A percentile compares a stretch with the other conserved stretches of the same genome.
These are phyloP conservation scores for Williopsis jadinii DNA, from an alignment of 1,139 yeast species.

Conservation along the genomic window DNA sequence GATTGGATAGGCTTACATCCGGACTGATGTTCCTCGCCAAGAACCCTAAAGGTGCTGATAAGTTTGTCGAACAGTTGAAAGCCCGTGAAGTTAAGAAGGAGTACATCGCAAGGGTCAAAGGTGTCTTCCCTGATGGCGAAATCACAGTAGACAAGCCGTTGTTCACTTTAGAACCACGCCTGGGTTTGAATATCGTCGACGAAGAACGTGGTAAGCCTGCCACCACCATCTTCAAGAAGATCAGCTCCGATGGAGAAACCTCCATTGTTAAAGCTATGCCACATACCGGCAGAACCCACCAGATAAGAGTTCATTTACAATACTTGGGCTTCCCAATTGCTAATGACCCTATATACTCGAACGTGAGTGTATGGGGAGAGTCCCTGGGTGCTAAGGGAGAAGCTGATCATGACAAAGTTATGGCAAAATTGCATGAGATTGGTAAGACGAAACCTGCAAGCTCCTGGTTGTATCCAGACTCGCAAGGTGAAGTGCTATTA, in stretches of 20 bases:
- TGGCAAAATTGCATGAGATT: constrained; percentile 11
- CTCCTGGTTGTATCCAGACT: constrained; percentile 30
- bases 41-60: constrained; percentile 35
- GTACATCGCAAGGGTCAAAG: constrained; percentile 59
- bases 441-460: constrained; percentile 12
- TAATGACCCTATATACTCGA: constrained; percentile 60
- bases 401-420: constrained; percentile 12
- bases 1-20: constrained; percentile 70
- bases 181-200: constrained; percentile 20
- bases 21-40: constrained; percentile 62
- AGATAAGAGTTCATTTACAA: constrained; percentile 66
- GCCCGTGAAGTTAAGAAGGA: constrained; percentile 35
- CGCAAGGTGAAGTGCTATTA: constrained; percentile 26
- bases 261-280: constrained; percentile 63
- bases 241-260: constrained; percentile 32
- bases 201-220: constrained; percentile 29
- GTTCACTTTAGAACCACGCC: constrained; percentile 64
- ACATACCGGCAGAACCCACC: constrained; percentile 71
- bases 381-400: constrained; percentile 37
- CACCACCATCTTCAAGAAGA: constrained; percentile 31
- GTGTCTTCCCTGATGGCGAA: constrained; percentile 43
- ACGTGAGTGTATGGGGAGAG: constrained; percentile 66
- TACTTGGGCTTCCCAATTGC: constrained; percentile 61
- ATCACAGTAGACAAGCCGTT: constrained; percentile 57
- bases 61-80: constrained; percentile 38